These are phyloP conservation scores for Plectosphaerella cucumerina DNA, from an alignment of 2,329 filamentous ascomycete species.

Conservation along the genomic window DNA sequence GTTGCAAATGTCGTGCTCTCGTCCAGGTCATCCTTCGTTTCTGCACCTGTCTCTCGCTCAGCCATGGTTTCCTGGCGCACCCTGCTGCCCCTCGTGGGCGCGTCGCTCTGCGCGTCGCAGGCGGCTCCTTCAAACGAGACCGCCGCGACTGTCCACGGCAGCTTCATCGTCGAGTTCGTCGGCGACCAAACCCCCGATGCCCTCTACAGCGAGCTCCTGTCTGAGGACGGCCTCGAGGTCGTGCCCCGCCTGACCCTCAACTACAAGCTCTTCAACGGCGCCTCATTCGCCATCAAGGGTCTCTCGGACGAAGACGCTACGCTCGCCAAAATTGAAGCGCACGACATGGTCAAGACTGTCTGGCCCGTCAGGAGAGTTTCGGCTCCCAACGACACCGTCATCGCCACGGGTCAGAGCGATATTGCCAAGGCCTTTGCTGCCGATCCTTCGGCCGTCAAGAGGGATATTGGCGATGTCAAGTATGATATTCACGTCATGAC, in stretches of 20 bases:
- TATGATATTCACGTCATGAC: constrained; percentile 24
- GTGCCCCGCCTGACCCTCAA: constrained; percentile 16
- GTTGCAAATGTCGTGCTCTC: no score
- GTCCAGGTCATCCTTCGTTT: no score
- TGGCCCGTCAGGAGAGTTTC: constrained; percentile 22
- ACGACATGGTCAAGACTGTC: constrained; percentile 19
- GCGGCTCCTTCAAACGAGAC: background rate
- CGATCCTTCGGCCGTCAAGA: constrained; percentile 2
- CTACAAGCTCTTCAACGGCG: constrained; percentile 19
- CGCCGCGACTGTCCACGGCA: constrained; percentile 12
- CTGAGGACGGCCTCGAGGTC: constrained; percentile 9
- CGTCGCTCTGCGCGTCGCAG: background rate
- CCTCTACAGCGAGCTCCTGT: constrained; percentile 13
- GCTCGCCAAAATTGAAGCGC: constrained; percentile 15
- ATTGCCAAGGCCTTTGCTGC: constrained; percentile 9
- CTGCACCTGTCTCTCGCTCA: no score
- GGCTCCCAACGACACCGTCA: constrained; percentile 11
- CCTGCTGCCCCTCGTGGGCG: background rate
- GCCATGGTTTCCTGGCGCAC: background rate
- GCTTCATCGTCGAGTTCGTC: constrained; percentile 20
- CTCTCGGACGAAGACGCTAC: constrained; percentile 18
- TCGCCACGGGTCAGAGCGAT: constrained; percentile 12
- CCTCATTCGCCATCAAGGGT: constrained; percentile 18
- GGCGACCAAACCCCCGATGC: constrained; percentile 9
- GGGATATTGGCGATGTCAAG: constrained; percentile 6